Percentiles rank a stretch among this genome's conserved stretches.
Evolutionary conservation across 768 basidiomycete genomes (phyloP).

Genomic region (Pleurotus sapidus): DNA sequence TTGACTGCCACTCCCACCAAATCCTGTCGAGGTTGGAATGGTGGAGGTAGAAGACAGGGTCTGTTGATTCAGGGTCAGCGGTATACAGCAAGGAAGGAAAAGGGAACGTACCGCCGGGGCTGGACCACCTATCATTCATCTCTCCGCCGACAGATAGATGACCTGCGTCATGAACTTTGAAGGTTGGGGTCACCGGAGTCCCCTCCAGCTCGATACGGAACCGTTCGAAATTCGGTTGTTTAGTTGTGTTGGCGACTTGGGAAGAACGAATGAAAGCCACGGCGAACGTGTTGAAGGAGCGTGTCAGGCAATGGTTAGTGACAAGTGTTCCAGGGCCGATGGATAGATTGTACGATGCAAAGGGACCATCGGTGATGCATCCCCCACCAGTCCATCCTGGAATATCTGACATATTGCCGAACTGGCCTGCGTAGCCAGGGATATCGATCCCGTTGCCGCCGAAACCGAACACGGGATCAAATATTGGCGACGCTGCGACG

Average conservation of each 20-base stretch:
- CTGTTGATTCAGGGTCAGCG: constrained; percentile 13
- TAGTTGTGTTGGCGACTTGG: constrained; percentile 18
- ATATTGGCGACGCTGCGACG: constrained; percentile 29
- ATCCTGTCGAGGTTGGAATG: constrained; percentile 38
- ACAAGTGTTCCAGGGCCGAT: constrained; percentile 30
- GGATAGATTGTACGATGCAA: constrained; percentile 27
- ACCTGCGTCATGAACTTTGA: constrained; percentile 31
- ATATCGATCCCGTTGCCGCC: constrained; percentile 31
- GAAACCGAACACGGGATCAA: constrained; percentile 33
- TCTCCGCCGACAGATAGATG: constrained; percentile 33
- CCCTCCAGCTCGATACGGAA: constrained; percentile 37
- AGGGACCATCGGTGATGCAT: constrained; percentile 30
- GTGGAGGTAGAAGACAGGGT: constrained; percentile 38
- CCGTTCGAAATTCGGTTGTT: constrained; percentile 24
- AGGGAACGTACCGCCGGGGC: constrained; percentile 31
- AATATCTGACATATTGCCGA: constrained; percentile 9
- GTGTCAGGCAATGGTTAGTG: constrained; percentile 32
- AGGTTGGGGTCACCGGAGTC: constrained; percentile 18
- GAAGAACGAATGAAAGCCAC: constrained; percentile 15
- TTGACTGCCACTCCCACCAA: constrained; percentile 37
- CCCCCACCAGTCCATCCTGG: constrained; percentile 14
- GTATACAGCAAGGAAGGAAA: not conserved
- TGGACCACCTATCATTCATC: constrained; percentile 31
- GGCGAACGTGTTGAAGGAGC: constrained; percentile 23
- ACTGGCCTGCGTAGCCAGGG: constrained; percentile 17